phyloP scores from a whole-genome alignment of 2,329 filamentous ascomycete genomes.

The Claviceps pusilla region DNA sequence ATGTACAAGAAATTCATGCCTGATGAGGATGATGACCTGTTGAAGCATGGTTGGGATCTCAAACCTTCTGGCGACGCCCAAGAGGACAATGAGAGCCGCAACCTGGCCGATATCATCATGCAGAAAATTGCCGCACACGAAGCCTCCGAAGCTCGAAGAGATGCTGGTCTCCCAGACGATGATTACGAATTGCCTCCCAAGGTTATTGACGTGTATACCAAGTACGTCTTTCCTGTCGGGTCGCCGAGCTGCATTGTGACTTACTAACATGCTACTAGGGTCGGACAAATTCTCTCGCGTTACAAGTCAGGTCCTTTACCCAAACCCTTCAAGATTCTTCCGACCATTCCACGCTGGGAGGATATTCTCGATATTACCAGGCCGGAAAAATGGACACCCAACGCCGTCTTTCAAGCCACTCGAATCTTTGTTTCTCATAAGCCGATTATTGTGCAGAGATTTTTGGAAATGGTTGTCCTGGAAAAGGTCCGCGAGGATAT shows the following conservation, averaged over 20 bases:
- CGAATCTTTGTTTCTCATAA: slow-evolving; percentile 82
- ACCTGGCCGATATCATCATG: slow-evolving; percentile 83
- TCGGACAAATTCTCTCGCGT: slow-evolving; percentile 74
- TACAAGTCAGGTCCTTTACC: slow-evolving; percentile 95
- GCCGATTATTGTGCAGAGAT: slow-evolving; percentile 64
- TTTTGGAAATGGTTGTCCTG: slow-evolving; percentile 74
- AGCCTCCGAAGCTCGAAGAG: slow-evolving; percentile 39
- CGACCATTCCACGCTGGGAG: slow-evolving; percentile 81
- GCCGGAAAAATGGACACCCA: slow-evolving; percentile 59
- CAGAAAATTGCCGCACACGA: slow-evolving; percentile 90
- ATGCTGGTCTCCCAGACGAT: slow-evolving; percentile 50
- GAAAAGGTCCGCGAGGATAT: slow-evolving; percentile 90
- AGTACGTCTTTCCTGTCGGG: slow-evolving; percentile 33
- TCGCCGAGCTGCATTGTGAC: neutral
- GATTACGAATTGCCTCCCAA: slow-evolving; percentile 78
- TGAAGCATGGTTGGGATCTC: slow-evolving; percentile 47
- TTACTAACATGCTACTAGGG: slow-evolving; percentile 29
- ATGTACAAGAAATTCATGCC: slow-evolving; percentile 85
- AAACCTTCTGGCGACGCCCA: slow-evolving; percentile 31
- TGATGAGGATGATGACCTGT: slow-evolving; percentile 53
- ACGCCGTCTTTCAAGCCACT: slow-evolving; percentile 74
- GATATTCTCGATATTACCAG: slow-evolving; percentile 73
- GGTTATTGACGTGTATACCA: slow-evolving; percentile 85
- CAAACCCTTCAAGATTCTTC: slow-evolving; percentile 94
- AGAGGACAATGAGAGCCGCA: slow-evolving; percentile 42